Evolutionary conservation across 2,329 filamentous ascomycete genomes (phyloP).

Genomic region (Ophioceras dolichostomum): DNA sequence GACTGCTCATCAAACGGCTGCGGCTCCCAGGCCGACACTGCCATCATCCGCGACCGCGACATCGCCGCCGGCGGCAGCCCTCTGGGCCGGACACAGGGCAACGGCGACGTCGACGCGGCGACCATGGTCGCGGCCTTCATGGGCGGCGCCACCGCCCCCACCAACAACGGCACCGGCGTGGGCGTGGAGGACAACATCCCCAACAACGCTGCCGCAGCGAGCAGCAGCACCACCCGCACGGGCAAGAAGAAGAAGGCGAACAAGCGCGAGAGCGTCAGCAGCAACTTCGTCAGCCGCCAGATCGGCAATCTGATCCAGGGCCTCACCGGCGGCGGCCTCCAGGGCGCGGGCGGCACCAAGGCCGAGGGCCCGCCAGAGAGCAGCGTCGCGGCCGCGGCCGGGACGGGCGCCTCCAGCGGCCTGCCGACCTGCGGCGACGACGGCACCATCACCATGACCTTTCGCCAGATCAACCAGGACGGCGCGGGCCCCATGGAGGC

Average conservation of each 20-base stretch:
- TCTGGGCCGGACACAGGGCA: conserved; percentile 51
- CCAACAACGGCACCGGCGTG: conserved; percentile 10
- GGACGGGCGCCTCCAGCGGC: conserved; percentile 37
- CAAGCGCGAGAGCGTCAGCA: conserved; percentile 3
- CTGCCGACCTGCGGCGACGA: conserved; percentile 51
- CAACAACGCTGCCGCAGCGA: not conserved
- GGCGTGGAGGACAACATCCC: conserved; percentile 10
- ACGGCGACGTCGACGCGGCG: conserved; percentile 43
- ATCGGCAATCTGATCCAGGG: not conserved
- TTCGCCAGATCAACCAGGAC: conserved; percentile 52
- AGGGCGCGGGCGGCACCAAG: conserved; percentile 21
- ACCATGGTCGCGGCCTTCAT: conserved; percentile 49
- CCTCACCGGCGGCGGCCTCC: conserved; percentile 4
- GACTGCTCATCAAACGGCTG: conserved; percentile 50
- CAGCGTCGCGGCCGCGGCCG: conserved; percentile 39
- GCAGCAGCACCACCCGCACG: too few relatives aligned
- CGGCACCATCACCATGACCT: conserved; percentile 50
- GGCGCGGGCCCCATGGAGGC: conserved; percentile 53
- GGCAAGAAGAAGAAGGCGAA: not conserved
- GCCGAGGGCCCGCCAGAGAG: conserved; percentile 30
- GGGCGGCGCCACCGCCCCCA: conserved; percentile 21
- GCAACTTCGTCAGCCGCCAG: conserved; percentile 6
- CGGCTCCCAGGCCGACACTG: conserved; percentile 55
- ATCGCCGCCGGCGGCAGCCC: conserved; percentile 39
- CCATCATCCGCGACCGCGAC: conserved; percentile 53